Base-by-base conservation (phyloP, 768 basidiomycete species). In the Asterophora parasitica region DNA sequence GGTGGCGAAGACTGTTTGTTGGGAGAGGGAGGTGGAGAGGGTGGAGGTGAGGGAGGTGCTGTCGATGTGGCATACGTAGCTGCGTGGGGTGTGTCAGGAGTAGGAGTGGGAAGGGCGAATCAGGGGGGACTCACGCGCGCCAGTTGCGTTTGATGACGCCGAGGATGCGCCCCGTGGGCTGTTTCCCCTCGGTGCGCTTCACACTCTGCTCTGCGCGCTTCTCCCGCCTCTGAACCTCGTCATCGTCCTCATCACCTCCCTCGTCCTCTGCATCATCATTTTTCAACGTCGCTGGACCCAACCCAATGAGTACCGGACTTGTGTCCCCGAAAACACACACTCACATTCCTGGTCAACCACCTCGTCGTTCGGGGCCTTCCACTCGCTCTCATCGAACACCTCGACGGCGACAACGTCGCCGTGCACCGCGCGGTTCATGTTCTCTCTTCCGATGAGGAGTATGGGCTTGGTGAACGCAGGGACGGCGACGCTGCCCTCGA, bases 21-120 rank as follows among this genome's bases (percentile, higher is more conserved):
- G 82, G 33, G 88, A 82, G 10, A 88, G 76, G 1, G 92, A 93
- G 0, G 89, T 89, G 12, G 80, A 61, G 48, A 82, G 83, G 3
- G 82, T 78, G 4, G 88, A 87, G 0, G 86, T 84, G 28, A 98
- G 77, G 1, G 95, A 94, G 0, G 87, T 81, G 51, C 83, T 80
- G 65, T 97, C 96, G 40, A 99, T 83, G 63, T 97, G 94, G 65
- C 93, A 97, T 31, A 98, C 95, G 60, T 91, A 91, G 34, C 88
- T 91, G 58, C 31, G 37, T n/a, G n/a, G n/a, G n/a, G n/a, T n/a
- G n/a, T n/a, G n/a, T n/a, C n/a, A n/a, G n/a, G n/a, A n/a, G n/a
- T n/a, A n/a, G 8, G 12, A 30, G 15, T 30, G 9, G 46, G 57
- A 32, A 42, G n/a, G 16, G 50, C 26, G 32, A 42, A 27, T 10